Conservation (phyloP, 495 filamentous ascomycete genomes). For the Podospora appendiculata region DNA sequence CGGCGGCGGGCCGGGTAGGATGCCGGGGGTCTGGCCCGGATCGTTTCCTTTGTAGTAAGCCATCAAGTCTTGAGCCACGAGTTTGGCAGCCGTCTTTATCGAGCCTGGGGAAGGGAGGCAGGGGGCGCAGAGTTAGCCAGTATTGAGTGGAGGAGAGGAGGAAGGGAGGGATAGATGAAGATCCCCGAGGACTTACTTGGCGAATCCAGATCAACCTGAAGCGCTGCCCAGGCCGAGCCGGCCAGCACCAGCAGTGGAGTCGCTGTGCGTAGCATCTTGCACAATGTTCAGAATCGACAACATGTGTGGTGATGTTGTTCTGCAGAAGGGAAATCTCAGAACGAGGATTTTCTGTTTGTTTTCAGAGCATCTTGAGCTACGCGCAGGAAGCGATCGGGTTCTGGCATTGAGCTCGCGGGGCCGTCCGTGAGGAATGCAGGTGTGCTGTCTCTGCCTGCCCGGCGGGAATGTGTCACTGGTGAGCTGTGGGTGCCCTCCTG, state of each 20-base stretch:
- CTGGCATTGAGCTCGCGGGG: too few species aligned
- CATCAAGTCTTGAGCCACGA: slow-evolving; percentile 55
- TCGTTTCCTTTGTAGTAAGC: slow-evolving; percentile 53
- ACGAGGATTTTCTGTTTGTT: too few species aligned
- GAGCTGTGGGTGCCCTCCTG: too few species aligned
- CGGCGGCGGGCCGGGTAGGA: slow-evolving; percentile 45
- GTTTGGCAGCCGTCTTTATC: slow-evolving; percentile 50
- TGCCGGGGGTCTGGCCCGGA: slow-evolving; percentile 53
- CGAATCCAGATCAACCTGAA: slow-evolving; percentile 5
- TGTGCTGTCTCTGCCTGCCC: too few species aligned
- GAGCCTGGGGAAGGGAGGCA: slow-evolving; percentile 32
- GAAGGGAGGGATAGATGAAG: background rate
- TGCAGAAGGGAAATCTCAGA: too few species aligned
- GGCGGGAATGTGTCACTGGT: too few species aligned
- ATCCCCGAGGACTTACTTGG: background rate
- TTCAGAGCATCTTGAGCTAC: too few species aligned
- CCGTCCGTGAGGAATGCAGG: too few species aligned
- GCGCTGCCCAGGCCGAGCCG: slow-evolving; percentile 2
- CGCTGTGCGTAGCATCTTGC: background rate
- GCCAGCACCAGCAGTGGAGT: background rate
- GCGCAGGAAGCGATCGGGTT: too few species aligned
- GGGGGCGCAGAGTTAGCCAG: background rate
- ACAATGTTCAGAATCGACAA: background rate
- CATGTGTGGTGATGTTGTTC: too few species aligned
- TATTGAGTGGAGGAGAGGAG: background rate